Evolutionary conservation across 768 basidiomycete species (phyloP).

Genomic region (Wakefieldia striispora): DNA sequence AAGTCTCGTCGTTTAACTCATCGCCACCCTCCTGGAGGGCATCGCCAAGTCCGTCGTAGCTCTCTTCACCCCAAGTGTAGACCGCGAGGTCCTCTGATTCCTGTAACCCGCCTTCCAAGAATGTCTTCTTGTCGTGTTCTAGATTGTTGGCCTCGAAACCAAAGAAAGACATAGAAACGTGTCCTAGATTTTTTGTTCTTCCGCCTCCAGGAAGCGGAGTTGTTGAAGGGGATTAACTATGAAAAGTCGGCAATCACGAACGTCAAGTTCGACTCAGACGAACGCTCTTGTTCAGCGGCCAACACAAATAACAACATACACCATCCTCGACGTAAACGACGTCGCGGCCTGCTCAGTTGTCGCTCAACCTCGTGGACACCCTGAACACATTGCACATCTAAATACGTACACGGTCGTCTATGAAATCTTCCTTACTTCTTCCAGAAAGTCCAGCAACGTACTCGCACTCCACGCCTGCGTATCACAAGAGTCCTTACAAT

Average conservation of each 20-base stretch:
- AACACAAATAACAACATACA: conserved; percentile 30
- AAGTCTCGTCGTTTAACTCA: conserved; percentile 96
- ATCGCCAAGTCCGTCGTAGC: conserved; percentile 87
- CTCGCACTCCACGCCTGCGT: conserved; percentile 98
- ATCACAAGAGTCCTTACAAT: conserved; percentile 84
- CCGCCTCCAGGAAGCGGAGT: conserved; percentile 17
- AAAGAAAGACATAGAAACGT: conserved; percentile 73
- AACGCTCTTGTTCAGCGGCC: conserved; percentile 2
- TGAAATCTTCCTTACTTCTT: conserved; percentile 48
- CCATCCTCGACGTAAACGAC: not conserved
- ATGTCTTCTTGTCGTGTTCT: conserved; percentile 62
- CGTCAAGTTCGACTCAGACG: conserved; percentile 4
- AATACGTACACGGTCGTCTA: conserved; percentile 7
- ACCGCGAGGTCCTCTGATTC: conserved; percentile 83
- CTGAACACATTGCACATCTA: not conserved
- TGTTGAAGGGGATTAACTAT: conserved; percentile 4
- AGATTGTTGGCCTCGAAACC: conserved; percentile 63
- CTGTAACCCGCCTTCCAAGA: conserved; percentile 46
- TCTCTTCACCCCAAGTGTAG: conserved; percentile 90
- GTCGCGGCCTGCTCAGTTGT: not conserved
- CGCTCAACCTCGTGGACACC: too few species aligned
- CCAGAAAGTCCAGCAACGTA: conserved; percentile 86
- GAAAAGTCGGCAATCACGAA: conserved; percentile 19
- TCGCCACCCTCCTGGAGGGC: conserved; percentile 86
- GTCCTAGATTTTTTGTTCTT: conserved; percentile 14